Percentiles rank a stretch among this genome's conserved stretches.
phyloP scores from a whole-genome alignment of 345 rosid genomes.

The Pelargonium nanum region DNA sequence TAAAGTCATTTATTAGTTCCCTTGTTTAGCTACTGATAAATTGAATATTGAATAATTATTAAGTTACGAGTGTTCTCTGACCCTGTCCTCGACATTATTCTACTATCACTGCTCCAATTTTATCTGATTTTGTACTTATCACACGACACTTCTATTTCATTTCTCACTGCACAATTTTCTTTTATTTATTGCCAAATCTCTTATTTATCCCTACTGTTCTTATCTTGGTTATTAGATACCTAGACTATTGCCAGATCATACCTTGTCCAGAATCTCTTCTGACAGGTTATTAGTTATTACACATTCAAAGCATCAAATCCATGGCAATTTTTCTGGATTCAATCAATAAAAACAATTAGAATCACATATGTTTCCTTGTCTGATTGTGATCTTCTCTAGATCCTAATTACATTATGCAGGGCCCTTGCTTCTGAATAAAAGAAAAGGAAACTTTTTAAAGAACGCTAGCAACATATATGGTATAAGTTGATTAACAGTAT shows the following conservation, averaged over 20 bases:
- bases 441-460: neutral
- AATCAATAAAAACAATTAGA: no score
- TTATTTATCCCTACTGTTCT: neutral
- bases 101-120: neutral
- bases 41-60: neutral
- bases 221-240: neutral
- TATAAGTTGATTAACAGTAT: neutral
- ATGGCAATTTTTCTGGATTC: neutral
- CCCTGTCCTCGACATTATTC: neutral
- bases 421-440: neutral
- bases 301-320: neutral
- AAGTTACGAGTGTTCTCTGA: neutral
- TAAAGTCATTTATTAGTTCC: no score
- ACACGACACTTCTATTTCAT: neutral
- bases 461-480: neutral
- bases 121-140: neutral
- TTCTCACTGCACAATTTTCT: neutral
- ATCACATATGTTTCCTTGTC: neutral
- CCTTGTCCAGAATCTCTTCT: neutral
- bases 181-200: neutral
- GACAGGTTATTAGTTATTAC: neutral
- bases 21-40: neutral
- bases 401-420: neutral
- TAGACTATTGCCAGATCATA: neutral
- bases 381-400: neutral